phyloP scores from a whole-genome alignment of 2,329 filamentous ascomycete genomes.

The Neofusicoccum laricinum region DNA sequence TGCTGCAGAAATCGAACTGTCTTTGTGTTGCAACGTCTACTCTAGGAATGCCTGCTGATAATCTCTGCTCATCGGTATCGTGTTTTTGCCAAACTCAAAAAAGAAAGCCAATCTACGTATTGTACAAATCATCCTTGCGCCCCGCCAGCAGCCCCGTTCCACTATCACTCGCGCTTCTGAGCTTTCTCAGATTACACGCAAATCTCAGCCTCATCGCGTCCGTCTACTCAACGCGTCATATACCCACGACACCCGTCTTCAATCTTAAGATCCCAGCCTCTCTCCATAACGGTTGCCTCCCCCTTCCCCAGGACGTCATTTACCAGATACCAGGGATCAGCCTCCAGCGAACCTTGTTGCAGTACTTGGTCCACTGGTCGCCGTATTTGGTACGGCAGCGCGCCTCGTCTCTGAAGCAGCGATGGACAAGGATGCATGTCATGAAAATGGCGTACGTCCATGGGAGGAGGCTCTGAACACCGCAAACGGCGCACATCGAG shows the following conservation, averaged over 20 bases:
- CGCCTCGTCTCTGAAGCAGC: constrained; percentile 46
- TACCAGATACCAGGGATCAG: constrained; percentile 40
- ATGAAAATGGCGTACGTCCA: constrained; percentile 49
- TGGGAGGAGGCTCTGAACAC: constrained; percentile 37
- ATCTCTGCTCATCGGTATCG: neutral
- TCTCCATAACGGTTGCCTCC: too few relatives aligned
- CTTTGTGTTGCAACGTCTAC: neutral
- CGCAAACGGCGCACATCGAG: constrained; percentile 43
- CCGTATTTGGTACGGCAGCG: constrained; percentile 48
- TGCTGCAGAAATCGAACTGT: neutral
- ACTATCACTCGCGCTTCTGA: neutral
- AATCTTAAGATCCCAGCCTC: neutral
- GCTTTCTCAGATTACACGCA: neutral
- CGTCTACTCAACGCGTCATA: neutral
- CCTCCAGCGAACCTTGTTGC: constrained; percentile 41
- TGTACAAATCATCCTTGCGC: neutral
- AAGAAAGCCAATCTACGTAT: neutral
- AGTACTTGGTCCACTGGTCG: constrained; percentile 44
- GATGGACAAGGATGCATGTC: constrained; percentile 43
- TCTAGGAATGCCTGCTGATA: constrained; percentile 1
- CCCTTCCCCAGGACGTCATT: neutral
- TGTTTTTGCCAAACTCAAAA: neutral
- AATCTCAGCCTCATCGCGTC: neutral
- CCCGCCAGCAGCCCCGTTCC: too few relatives aligned
- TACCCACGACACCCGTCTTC: neutral